phyloP scores from a whole-genome alignment of 768 basidiomycete species.

The Tephrocybe sp. region DNA sequence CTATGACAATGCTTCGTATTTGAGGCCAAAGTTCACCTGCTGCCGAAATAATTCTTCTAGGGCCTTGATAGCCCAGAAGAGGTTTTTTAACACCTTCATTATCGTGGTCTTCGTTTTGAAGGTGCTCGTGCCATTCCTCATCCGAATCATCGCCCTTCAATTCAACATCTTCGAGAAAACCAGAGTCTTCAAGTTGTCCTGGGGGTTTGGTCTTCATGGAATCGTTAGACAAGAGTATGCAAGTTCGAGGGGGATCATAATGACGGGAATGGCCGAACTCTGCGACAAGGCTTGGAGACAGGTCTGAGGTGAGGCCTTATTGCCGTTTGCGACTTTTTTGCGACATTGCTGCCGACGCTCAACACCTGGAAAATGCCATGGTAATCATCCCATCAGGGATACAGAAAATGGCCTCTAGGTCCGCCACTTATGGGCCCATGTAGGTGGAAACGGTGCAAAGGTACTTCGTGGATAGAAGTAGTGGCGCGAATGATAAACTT shows the following conservation, averaged over 20 bases:
- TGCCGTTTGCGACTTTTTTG: too few species aligned
- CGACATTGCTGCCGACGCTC: too few species aligned
- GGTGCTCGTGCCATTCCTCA: constrained; percentile 2
- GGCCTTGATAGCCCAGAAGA: constrained; percentile 37
- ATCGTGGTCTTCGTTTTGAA: constrained; percentile 26
- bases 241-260: too few species aligned
- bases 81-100: constrained; percentile 28
- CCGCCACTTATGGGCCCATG: too few species aligned
- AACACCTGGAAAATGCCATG: too few species aligned
- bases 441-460: neutral
- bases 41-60: constrained; percentile 20
- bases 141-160: constrained; percentile 33
- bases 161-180: constrained; percentile 30
- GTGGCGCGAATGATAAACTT: too few species aligned
- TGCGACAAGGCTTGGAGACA: too few species aligned
- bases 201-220: constrained; percentile 28
- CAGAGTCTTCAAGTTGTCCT: constrained; percentile 21
- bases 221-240: neutral
- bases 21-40: constrained; percentile 46
- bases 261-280: too few species aligned
- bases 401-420: too few species aligned
- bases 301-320: too few species aligned
- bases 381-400: too few species aligned
- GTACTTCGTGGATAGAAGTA: neutral
- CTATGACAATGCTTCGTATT: constrained; percentile 60